Base-by-base conservation (phyloP, 495 filamentous ascomycete species). In the Aspergillus panamensis region DNA sequence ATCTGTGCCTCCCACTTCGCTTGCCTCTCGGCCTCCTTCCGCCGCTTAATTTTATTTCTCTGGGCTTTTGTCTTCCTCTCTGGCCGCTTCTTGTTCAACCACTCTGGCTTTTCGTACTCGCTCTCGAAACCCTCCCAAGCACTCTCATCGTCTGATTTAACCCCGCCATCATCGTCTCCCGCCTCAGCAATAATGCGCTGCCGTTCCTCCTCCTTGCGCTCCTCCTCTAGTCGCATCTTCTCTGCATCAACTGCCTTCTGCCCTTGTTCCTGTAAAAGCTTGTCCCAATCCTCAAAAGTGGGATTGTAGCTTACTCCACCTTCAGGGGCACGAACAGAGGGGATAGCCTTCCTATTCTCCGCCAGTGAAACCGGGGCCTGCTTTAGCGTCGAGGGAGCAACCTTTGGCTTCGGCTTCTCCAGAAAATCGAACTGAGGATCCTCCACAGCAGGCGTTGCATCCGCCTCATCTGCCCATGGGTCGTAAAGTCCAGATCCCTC, bases 251-350 rank as follows among this genome's bases (percentile, higher is more conserved):
- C 82, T 31, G 86, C 93, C 70, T 88, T 87, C 51, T 84, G 78
- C 29, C 90, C 89, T 67, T 91, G 89, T 30, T 82, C 79, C 17
- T 81, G 78, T 40, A 96, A 73, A 6, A 93, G 81, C 10, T 80
- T 77, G 53, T 89, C 84, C 81, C 93, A 98, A 50, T 96, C 90
- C 56, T 84, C 79, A 56, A 93, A 94, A 8, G 78, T 76, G 0
- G 94, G 94, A 64, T 98, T 98, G 70, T 98, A 98, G 67, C 90
- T 95, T 66, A 83, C 87, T 42, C 90, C 92, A 2, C 84, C 90
- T 16, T 83, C 82, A 3, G 94, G 94, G 56, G 81, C 86, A 57
- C 80, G 77, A 6, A 97, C 87, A n/a, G 90, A 84, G 2, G 91
- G 88, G 14, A 96, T 73, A 0, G 78, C 65, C 61, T 90, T 92